Evolutionary conservation across 2,329 filamentous ascomycete species (phyloP), one percentile per base, ranked within the genome.

Genomic region (Sclerotinia sclerotiorum): DNA sequence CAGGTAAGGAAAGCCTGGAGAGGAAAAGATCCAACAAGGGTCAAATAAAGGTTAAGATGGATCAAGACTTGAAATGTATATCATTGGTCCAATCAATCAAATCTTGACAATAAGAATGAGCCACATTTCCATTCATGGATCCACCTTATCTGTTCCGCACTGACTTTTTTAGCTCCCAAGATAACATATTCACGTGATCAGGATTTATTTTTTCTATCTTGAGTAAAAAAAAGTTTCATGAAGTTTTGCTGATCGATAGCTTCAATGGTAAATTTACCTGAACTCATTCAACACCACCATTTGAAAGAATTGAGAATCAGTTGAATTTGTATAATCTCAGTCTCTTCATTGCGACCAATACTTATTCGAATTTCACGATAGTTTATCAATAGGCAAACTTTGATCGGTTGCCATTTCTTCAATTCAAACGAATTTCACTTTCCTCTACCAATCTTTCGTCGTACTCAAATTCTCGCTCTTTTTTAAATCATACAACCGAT

Each of bases 181-280:
- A 61, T 49, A 61, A 29, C 44, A 27, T 24, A 2, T 24, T 1
- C 62, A 65, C 62, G 62, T 65, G 62, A 65, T 65, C 24, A 15
- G 5, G n/a, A 56, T 56, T 44, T 32, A 46, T 65, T 65, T 65
- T 65, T 65, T 65, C 62, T 42, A 65, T 65, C 51, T 65, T 56
- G 32, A 44, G 62, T 48, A 56, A 24, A 65, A 65, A 65, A 65
- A 65, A 65, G 48, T 65, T 65, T 56, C 39, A 15, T 35, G 24
- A 56, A 56, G 48, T 65, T 65, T 65, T 65, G 24, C n/a, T 27
- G 62, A 56, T 55, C n/a, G 35, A 56, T 65, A 56, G 49, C 49
- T 64, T 61, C 58, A 49, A 35, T 61, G 42, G 21, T 49, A 49
- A 15, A 61, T 49, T 49, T 10, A 61, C 58, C 58, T 61, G 42